Base-by-base conservation (phyloP, 305 asterid species). In the Fraxinus sp. region DNA sequence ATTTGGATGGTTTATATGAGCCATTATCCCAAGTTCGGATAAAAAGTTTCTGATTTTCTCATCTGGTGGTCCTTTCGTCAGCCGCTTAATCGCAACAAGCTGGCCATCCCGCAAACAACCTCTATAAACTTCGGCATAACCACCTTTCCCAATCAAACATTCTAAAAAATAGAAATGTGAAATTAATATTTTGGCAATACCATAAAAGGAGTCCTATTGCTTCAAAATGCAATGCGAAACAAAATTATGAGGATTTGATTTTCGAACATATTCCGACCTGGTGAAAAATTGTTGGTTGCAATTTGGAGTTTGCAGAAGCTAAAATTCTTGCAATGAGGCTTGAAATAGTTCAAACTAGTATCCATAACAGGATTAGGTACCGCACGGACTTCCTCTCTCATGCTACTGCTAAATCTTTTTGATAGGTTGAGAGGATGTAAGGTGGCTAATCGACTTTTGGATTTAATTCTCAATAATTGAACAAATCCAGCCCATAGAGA, bases 11-110 rank as follows among this genome's bases (percentile, higher is more conserved):
- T 93, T 92, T 16, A 96, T 89, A 70, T 96, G 99, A 14, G 95
- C 99, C 98, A 96, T 95, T 79, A 96, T 92, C 71, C 99, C 99
- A 28, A 96, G 94, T 79, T 96, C 99, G 0, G 98, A 86, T 28
- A 96, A 89, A 84, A 93, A 96, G 52, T 95, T 97, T 5, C 89
- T 92, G 18, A 83, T 88, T 73, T 91, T 88, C 85, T 96, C 97
- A 9, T 95, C 98, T 71, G 80, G 43, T 0, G 89, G 79, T 20
- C 98, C 97, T 84, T 92, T 89, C 0, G 85, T 91, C 82, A 96
- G 87, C 77, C 93, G 93, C 77, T 96, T 96, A 46, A 96, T 83
- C 0, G 99, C 99, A 46, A 96, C 91, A 28, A 91, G 97, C 77
- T 92, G 94, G 11, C 97, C 96, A 43, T 87, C 87, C 41, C 84